Evolutionary conservation across 805 yeast genomes (phyloP).

Genomic region (Barnettozyma salicaria): DNA sequence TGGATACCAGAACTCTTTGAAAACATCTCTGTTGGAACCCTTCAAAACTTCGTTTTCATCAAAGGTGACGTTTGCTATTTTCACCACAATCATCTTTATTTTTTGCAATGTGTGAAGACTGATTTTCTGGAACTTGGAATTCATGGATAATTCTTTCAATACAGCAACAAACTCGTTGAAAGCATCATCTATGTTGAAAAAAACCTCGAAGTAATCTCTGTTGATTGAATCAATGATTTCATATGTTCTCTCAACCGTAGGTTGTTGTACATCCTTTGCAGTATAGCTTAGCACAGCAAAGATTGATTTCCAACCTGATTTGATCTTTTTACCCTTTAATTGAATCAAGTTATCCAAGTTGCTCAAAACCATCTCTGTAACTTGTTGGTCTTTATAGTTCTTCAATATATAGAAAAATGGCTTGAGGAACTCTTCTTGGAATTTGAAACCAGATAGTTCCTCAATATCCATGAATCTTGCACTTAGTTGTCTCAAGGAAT

Average conservation of each 20-base stretch:
- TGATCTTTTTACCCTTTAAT: constrained; percentile 65
- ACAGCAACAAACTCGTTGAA: constrained; percentile 62
- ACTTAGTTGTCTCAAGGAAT: constrained; percentile 87
- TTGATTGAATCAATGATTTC: constrained; percentile 57
- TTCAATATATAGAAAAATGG: constrained; percentile 80
- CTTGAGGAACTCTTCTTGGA: constrained; percentile 86
- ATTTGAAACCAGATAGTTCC: constrained; percentile 90
- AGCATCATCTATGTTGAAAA: constrained; percentile 62
- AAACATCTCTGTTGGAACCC: constrained; percentile 30
- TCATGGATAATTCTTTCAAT: constrained; percentile 76
- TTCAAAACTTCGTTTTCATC: constrained; percentile 19
- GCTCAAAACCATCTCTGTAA: constrained; percentile 84
- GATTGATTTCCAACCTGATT: constrained; percentile 93
- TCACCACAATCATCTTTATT: constrained; percentile 54
- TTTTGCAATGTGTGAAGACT: constrained; percentile 78
- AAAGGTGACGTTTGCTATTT: constrained; percentile 44
- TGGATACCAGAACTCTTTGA: constrained; percentile 75
- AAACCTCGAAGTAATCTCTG: constrained; percentile 52
- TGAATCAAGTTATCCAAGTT: constrained; percentile 82
- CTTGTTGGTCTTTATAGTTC: constrained; percentile 61
- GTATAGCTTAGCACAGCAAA: constrained; percentile 73
- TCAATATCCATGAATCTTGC: constrained; percentile 90
- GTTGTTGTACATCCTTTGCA: constrained; percentile 53
- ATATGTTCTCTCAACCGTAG: constrained; percentile 58
- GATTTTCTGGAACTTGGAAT: constrained; percentile 71